Evolutionary conservation across 2,329 filamentous ascomycete genomes (phyloP).

Genomic region (Colletotrichum trifolii): DNA sequence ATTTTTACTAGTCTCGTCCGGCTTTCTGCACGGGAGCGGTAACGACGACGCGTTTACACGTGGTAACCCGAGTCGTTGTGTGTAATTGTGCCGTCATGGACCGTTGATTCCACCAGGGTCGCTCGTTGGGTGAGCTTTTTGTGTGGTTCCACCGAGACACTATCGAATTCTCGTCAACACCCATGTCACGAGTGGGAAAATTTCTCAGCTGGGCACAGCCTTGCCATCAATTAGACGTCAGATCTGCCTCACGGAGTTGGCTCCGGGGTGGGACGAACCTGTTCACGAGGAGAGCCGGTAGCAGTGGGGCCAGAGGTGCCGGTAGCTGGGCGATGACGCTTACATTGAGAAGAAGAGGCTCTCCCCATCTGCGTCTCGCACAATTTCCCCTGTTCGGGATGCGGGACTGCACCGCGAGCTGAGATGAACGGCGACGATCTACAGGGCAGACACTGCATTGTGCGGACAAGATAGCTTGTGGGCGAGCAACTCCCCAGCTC

Average conservation of each 20-base stretch:
- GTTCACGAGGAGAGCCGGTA: not conserved
- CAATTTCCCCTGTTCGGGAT: not conserved
- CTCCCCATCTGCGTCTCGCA: not conserved
- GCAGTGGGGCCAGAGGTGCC: not conserved
- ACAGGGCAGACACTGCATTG: no score
- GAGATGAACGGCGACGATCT: slow-evolving; percentile 4
- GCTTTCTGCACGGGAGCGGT: no score
- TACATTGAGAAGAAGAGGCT: slow-evolving; percentile 14
- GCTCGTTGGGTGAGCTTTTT: not conserved
- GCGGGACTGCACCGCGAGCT: not conserved
- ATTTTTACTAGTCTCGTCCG: not conserved
- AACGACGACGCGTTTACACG: not conserved
- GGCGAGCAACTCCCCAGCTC: no score
- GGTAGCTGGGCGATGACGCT: slow-evolving; percentile 20
- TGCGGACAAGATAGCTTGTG: no score
- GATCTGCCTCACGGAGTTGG: slow-evolving; percentile 20
- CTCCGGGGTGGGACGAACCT: slow-evolving; percentile 11
- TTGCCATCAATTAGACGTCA: slow-evolving; percentile 20
- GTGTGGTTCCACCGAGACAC: not conserved
- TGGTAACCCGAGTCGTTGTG: slow-evolving; percentile 17
- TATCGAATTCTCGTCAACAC: not conserved
- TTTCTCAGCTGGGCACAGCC: not conserved
- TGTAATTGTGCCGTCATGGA: slow-evolving; percentile 34
- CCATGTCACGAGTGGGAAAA: not conserved
- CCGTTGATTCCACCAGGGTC: not conserved